A percentile compares a stretch with the other conserved stretches of the same genome.
Conservation (phyloP, 495 filamentous ascomycete genomes). For the Aspergillus cavernicola region DNA sequence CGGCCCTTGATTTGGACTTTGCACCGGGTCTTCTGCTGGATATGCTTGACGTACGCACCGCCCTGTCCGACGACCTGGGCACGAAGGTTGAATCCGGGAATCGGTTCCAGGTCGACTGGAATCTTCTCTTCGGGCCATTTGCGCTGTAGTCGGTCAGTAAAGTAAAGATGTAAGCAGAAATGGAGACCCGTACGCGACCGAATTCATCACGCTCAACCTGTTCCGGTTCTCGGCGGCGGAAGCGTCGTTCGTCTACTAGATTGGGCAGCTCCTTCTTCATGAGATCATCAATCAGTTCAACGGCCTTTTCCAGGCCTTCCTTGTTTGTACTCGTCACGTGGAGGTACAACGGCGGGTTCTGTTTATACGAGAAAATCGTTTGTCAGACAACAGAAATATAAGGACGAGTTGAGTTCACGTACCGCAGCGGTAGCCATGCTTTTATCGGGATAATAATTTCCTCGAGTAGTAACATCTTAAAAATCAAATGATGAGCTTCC, state of each 20-base stretch:
- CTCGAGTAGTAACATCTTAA: conserved; percentile 98
- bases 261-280: conserved; percentile 97
- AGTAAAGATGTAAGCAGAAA: neutral
- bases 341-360: conserved; percentile 91
- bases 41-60: conserved; percentile 93
- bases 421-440: conserved; percentile 92
- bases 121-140: conserved; percentile 99
- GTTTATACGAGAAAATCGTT: conserved; percentile 34
- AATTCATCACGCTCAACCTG: conserved; percentile 92
- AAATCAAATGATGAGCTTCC: conserved; percentile 54
- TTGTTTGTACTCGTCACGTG: conserved; percentile 93
- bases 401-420: conserved; percentile 33
- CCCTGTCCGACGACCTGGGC: conserved; percentile 93
- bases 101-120: conserved; percentile 80
- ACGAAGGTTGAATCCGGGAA: conserved; percentile 93
- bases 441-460: conserved; percentile 94
- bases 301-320: conserved; percentile 83
- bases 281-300: conserved; percentile 81
- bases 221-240: conserved; percentile 83
- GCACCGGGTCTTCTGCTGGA: conserved; percentile 89
- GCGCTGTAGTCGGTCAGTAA: conserved; percentile 55
- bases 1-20: conserved; percentile 97
- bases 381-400: neutral
- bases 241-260: conserved; percentile 90
- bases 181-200: conserved; percentile 65